Base-by-base conservation (phyloP, 768 basidiomycete species). In the Collybia nuda region DNA sequence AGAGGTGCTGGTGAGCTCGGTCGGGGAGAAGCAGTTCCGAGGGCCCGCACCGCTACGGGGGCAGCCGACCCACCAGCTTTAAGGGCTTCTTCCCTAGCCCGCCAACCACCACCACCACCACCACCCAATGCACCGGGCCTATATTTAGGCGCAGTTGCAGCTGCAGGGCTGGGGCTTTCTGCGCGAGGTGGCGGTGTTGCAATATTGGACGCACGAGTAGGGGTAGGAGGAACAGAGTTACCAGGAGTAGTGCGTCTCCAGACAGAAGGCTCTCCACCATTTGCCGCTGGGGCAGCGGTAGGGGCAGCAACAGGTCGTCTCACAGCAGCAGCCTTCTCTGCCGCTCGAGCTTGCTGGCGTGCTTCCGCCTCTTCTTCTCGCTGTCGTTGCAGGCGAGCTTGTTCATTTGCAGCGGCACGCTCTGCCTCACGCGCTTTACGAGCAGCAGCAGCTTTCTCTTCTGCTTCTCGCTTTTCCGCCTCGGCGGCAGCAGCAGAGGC, bases 291-390 rank as follows among this genome's bases (percentile, higher is more conserved):
- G 11, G 61, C 66, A 35, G 69, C 56, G 29, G 67, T 44, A 32
- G 65, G 58, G 5, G 63, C 57, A 44, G 58, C 62, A 43, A 61
- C 42, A 26, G 64, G 59, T 44, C 62, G 62, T 15, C 69, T 66
- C 4, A 59, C 50, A 17, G 64, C 59, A 17, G 65, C 57, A 15
- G 54, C 55, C 47, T 67, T 72, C 51, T 77, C 73, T 18, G 69
- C 59, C 3, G 71, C 68, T 44, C 81, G 80, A 15, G 70, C 61
- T 22, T 22, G 53, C 19, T 70, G 32, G 51, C 77, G 72, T 46
- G 71, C 72, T 67, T 79, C 79, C 1, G 88, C 87, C 52, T 89
- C 87, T n/a, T 85, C 83, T 58, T 88, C 89, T 35, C 85, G 78
- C 56, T 84, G 79, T 11, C 67, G 69, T 54, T 81, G 86, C 44